These are phyloP conservation scores for Rhizopogon vinicolor DNA, from an alignment of 768 basidiomycete genomes.

Conservation along the genomic window DNA sequence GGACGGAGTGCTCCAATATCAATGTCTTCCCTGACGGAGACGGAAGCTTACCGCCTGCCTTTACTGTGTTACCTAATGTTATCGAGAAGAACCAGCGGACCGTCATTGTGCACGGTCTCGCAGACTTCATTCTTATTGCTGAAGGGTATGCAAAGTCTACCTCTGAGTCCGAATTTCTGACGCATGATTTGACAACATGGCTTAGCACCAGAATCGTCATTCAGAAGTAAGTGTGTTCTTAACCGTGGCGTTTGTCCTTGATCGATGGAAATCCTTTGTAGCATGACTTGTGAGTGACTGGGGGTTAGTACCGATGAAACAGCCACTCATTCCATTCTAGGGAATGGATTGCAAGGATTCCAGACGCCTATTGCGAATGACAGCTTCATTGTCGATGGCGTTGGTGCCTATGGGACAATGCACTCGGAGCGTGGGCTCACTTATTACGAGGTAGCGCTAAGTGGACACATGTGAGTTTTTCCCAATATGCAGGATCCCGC, in stretches of 20 bases:
- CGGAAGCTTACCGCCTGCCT: constrained; percentile 52
- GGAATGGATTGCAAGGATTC: constrained; percentile 69
- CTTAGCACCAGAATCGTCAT: constrained; percentile 53
- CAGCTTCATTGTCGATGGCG: constrained; percentile 65
- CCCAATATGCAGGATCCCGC: background rate
- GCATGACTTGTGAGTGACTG: constrained; percentile 35
- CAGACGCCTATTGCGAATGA: constrained; percentile 61
- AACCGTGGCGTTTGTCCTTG: background rate
- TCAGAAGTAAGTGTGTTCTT: constrained; percentile 46
- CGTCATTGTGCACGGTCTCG: constrained; percentile 69
- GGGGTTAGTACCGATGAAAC: background rate
- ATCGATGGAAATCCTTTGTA: constrained; percentile 7
- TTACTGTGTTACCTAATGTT: constrained; percentile 65
- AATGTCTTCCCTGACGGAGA: constrained; percentile 63
- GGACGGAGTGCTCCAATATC: constrained; percentile 58
- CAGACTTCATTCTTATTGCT: constrained; percentile 68
- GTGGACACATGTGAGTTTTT: constrained; percentile 61
- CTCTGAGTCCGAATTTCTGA: no score
- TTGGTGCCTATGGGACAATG: constrained; percentile 60
- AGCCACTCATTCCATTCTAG: constrained; percentile 28
- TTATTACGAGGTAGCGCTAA: constrained; percentile 60
- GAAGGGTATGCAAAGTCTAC: constrained; percentile 46
- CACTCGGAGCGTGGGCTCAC: constrained; percentile 67
- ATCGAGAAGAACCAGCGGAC: constrained; percentile 69
- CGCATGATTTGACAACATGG: constrained; percentile 4